Evolutionary conservation across 2,329 filamentous ascomycete genomes (phyloP).

Genomic region (Fusarium illudens): DNA sequence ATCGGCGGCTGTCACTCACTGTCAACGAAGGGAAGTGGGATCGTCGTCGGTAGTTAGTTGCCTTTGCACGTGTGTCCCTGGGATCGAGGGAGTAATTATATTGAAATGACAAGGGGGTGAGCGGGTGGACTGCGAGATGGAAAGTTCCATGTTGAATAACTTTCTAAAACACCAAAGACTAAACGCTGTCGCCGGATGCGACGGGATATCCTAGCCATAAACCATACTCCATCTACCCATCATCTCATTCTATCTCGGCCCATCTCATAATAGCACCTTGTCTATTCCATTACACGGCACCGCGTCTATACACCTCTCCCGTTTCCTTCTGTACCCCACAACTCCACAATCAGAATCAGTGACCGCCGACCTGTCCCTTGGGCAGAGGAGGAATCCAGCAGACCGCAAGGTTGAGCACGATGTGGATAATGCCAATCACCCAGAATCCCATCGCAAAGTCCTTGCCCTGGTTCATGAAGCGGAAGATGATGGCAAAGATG

Average conservation of each 20-base stretch:
- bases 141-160: background rate
- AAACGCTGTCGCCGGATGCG: conserved; percentile 4
- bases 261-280: background rate
- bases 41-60: background rate
- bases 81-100: background rate
- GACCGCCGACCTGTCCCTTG: conserved; percentile 52
- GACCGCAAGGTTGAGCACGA: conserved; percentile 73
- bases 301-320: background rate
- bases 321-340: background rate
- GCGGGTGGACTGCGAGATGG: background rate
- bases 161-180: background rate
- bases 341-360: conserved; percentile 25
- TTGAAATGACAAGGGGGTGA: background rate
- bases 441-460: conserved; percentile 76
- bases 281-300: conserved; percentile 8
- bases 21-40: background rate
- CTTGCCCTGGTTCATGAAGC: conserved; percentile 70
- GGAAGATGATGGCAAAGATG: conserved; percentile 83
- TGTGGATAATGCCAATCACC: conserved; percentile 81
- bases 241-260: background rate
- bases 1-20: background rate
- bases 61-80: background rate
- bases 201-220: conserved; percentile 18
- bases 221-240: background rate
- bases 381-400: conserved; percentile 64